Evolutionary conservation across 257 asterid genomes (phyloP).

Genomic region (Solanum rostratum): DNA sequence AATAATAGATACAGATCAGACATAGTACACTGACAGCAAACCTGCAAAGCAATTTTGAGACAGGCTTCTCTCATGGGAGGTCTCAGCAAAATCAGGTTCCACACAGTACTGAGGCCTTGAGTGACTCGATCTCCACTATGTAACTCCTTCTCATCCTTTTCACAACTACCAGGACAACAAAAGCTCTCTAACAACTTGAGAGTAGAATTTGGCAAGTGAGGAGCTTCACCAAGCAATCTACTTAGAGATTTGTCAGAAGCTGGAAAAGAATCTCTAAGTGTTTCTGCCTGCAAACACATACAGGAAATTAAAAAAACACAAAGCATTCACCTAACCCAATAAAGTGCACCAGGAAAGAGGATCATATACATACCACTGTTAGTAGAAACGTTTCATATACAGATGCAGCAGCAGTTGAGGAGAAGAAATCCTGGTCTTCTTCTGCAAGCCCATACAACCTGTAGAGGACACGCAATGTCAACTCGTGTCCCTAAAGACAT

Average conservation of each 20-base stretch:
- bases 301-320: constrained; percentile 8
- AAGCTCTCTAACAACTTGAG: constrained; percentile 66
- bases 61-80: constrained; percentile 88
- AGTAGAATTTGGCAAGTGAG: constrained; percentile 72
- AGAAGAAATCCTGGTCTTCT: constrained; percentile 76
- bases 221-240: constrained; percentile 90
- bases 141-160: constrained; percentile 54
- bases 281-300: constrained; percentile 61
- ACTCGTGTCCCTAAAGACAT: constrained; percentile 96
- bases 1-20: constrained; percentile 2
- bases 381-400: constrained; percentile 87
- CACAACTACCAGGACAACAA: constrained; percentile 69
- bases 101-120: constrained; percentile 88
- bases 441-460: constrained; percentile 96
- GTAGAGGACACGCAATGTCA: constrained; percentile 91
- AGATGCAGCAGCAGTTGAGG: constrained; percentile 80
- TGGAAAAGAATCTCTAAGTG: constrained; percentile 82
- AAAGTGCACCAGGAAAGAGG: constrained; percentile 10
- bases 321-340: constrained; percentile 3
- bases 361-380: constrained; percentile 52
- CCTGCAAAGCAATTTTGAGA: constrained; percentile 86
- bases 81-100: constrained; percentile 86
- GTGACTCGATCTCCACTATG: constrained; percentile 86
- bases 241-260: constrained; percentile 93
- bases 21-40: constrained; percentile 12